Conservation (phyloP, 2,329 filamentous ascomycete genomes). For the Myriangium duriaei region DNA sequence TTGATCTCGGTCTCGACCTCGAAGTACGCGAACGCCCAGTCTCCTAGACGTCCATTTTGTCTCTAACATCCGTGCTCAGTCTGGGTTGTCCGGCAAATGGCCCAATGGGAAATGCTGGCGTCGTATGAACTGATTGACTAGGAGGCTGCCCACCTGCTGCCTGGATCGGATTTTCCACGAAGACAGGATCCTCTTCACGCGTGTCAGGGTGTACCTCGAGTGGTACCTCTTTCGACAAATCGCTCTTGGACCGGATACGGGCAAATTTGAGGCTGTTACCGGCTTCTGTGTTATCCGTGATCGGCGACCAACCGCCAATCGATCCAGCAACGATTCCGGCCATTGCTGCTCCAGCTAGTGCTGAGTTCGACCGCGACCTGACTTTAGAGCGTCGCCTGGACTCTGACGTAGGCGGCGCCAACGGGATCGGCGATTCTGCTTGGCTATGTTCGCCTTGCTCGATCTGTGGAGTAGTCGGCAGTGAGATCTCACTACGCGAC, state of each 20-base stretch:
- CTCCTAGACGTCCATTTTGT: neutral
- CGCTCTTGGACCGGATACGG: constrained; percentile 20
- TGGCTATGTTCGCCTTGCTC: constrained; percentile 27
- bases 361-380: constrained; percentile 59
- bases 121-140: constrained; percentile 32
- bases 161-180: constrained; percentile 29
- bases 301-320: constrained; percentile 60
- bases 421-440: constrained; percentile 12
- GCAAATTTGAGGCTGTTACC: constrained; percentile 26
- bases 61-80: constrained; percentile 7
- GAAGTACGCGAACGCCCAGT: too few relatives aligned
- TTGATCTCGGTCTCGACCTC: neutral
- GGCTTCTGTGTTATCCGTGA: constrained; percentile 37
- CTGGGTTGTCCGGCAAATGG: constrained; percentile 29
- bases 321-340: constrained; percentile 70
- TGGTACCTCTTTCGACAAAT: constrained; percentile 23
- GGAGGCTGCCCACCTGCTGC: constrained; percentile 26
- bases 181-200: constrained; percentile 33
- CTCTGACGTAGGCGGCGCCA: constrained; percentile 40
- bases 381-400: constrained; percentile 45
- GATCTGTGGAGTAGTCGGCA: constrained; percentile 51
- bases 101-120: constrained; percentile 30
- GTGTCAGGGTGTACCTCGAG: constrained; percentile 39
- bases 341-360: constrained; percentile 66
- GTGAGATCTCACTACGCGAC: constrained; percentile 49